Evolutionary conservation across 768 basidiomycete species (phyloP).

Genomic region (Mycena alexandri): DNA sequence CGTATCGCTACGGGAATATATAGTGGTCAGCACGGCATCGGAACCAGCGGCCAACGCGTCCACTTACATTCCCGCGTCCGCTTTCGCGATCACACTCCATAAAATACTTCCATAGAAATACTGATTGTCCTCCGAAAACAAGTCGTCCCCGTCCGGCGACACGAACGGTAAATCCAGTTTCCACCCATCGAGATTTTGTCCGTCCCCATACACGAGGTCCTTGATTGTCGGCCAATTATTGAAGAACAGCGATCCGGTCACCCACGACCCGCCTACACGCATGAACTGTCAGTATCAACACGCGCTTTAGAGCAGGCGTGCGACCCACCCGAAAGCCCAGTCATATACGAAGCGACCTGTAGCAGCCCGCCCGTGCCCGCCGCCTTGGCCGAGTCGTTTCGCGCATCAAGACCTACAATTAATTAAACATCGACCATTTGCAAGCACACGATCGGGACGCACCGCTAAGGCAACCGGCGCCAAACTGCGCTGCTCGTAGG

Average conservation of each 20-base stretch:
- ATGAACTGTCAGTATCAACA: neutral
- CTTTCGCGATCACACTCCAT: constrained; percentile 69
- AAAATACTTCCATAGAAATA: constrained; percentile 67
- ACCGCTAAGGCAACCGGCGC: constrained; percentile 68
- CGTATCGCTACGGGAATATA: constrained; percentile 60
- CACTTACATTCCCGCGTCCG: constrained; percentile 64
- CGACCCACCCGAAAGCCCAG: constrained; percentile 71
- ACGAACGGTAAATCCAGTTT: constrained; percentile 67
- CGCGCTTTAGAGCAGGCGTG: neutral
- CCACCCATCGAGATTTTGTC: constrained; percentile 63
- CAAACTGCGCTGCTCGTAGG: constrained; percentile 74
- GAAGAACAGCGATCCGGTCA: constrained; percentile 71
- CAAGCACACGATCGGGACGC: neutral
- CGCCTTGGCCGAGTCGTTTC: constrained; percentile 68
- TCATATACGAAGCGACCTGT: constrained; percentile 78
- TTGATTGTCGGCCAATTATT: constrained; percentile 72
- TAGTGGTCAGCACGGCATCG: neutral
- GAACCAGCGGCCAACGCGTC: neutral
- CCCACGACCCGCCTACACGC: constrained; percentile 72
- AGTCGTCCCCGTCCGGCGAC: constrained; percentile 64
- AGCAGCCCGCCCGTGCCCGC: constrained; percentile 76
- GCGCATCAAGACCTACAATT: constrained; percentile 61
- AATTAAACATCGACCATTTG: neutral
- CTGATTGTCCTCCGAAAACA: constrained; percentile 61
- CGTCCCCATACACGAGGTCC: constrained; percentile 73